Evolutionary conservation across 2,329 filamentous ascomycete genomes (phyloP).

Genomic region (Diplodia mutila): DNA sequence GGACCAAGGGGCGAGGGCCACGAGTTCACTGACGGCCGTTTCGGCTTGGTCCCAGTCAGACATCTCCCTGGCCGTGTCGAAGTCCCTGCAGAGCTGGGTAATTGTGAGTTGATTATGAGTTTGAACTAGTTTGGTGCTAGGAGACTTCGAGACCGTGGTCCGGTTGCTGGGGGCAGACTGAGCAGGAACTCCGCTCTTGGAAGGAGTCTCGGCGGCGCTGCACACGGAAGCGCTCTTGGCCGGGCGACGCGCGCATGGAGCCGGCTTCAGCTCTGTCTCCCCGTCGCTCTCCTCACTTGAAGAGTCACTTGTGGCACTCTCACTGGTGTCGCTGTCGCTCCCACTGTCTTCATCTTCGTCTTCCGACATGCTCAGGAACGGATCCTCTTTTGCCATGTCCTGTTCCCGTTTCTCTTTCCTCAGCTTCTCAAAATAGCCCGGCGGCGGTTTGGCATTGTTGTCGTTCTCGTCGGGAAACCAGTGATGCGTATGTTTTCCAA

Average conservation of each 20-base stretch:
- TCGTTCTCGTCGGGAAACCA: constrained; percentile 10
- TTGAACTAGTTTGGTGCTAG: neutral
- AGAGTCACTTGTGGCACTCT: neutral
- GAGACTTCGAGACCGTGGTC: neutral
- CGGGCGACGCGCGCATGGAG: neutral
- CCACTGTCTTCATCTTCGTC: neutral
- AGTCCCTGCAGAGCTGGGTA: neutral
- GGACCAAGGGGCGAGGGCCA: neutral
- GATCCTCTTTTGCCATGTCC: neutral
- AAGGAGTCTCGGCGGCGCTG: neutral
- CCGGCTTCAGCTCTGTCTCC: too few relatives aligned
- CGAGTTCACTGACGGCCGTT: neutral
- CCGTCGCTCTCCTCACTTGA: neutral
- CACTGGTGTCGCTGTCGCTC: neutral
- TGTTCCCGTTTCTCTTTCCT: neutral
- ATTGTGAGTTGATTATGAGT: neutral
- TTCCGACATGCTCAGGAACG: neutral
- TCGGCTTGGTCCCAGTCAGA: neutral
- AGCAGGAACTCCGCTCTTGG: neutral
- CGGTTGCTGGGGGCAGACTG: neutral
- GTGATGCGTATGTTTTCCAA: neutral
- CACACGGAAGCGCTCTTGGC: too few relatives aligned
- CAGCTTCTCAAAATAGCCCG: neutral
- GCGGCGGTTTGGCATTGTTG: neutral
- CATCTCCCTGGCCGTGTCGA: neutral